Evolutionary conservation across 495 filamentous ascomycete genomes (phyloP).

Genomic region (Pyrenula massariospora): DNA sequence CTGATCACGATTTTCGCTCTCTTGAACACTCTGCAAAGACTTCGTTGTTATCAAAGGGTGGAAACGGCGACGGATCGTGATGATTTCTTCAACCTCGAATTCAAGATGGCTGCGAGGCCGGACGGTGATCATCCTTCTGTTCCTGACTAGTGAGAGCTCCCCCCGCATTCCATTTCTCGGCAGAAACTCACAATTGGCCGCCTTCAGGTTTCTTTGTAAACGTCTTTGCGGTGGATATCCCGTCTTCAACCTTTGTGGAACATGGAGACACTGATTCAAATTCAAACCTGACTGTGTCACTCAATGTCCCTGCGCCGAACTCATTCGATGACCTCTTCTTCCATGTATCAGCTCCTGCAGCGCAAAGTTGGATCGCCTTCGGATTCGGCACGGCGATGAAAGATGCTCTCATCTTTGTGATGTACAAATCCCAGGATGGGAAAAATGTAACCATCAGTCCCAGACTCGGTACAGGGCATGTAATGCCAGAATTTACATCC

Average conservation of each 20-base stretch:
- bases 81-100: neutral
- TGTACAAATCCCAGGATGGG: constrained; percentile 29
- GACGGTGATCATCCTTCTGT: neutral
- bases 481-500: constrained; percentile 33
- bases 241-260: constrained; percentile 20
- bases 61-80: no score
- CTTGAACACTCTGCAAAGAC: no score
- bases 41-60: no score
- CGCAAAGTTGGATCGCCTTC: constrained; percentile 32
- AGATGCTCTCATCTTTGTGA: constrained; percentile 36
- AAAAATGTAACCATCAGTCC: constrained; percentile 39
- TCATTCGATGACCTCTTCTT: constrained; percentile 32
- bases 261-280: constrained; percentile 6
- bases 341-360: constrained; percentile 28
- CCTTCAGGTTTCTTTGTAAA: neutral
- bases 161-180: neutral
- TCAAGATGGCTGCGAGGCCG: neutral
- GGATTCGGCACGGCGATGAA: constrained; percentile 43
- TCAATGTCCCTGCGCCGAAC: constrained; percentile 24
- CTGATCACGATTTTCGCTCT: no score
- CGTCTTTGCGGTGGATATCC: neutral
- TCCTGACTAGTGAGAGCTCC: neutral
- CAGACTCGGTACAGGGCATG: constrained; percentile 26
- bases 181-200: neutral
- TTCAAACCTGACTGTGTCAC: constrained; percentile 29